These are phyloP conservation scores for Raphanus hybrid DNA, from an alignment of 441 rosid species.

Conservation along the genomic window DNA sequence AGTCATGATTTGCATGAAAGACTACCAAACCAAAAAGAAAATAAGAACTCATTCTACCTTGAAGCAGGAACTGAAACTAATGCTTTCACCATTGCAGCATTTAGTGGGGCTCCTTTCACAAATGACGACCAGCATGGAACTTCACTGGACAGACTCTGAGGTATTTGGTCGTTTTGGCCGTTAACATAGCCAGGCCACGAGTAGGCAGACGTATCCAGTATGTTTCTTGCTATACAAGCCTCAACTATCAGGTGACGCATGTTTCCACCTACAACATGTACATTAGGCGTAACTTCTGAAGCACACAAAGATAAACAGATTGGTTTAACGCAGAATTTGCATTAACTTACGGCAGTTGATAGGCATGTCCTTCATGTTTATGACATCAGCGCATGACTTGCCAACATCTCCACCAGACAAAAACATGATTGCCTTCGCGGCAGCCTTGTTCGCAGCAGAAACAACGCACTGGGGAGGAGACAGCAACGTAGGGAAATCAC, in stretches of 20 bases:
- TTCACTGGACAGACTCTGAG: conserved; percentile 56
- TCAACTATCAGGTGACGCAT: conserved; percentile 81
- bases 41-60: conserved; percentile 50
- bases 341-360: conserved; percentile 60
- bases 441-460: conserved; percentile 77
- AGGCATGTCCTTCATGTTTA: conserved; percentile 72
- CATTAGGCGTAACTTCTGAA: conserved; percentile 48
- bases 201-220: conserved; percentile 73
- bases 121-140: conserved; percentile 71
- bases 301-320: conserved; percentile 6
- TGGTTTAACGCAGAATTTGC: conserved; percentile 8
- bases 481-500: conserved; percentile 70
- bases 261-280: conserved; percentile 65
- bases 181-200: conserved; percentile 76
- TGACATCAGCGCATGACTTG: conserved; percentile 60
- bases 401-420: conserved; percentile 63
- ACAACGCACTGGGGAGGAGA: conserved; percentile 71
- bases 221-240: conserved; percentile 78
- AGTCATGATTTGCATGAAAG: no score
- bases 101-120: conserved; percentile 64
- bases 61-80: conserved; percentile 77
- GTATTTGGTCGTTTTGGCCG: conserved; percentile 64
- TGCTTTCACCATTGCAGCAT: conserved; percentile 61
- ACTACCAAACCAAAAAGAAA: no score
- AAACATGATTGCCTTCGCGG: conserved; percentile 69